Evolutionary conservation across 2,329 filamentous ascomycete genomes (phyloP).

Genomic region (Davidsoniella neocaledoniae): DNA sequence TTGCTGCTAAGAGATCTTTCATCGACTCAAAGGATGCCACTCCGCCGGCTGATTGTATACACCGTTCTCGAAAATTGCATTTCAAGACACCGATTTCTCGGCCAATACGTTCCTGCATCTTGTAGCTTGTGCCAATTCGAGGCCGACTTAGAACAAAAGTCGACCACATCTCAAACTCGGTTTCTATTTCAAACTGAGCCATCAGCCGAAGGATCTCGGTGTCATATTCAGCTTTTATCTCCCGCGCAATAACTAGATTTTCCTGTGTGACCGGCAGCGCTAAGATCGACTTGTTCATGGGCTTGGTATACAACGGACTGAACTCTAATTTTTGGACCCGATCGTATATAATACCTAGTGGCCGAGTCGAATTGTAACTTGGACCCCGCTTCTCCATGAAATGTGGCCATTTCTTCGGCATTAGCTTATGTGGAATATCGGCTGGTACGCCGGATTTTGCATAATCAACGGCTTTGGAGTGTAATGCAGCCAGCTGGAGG

Average conservation of each 20-base stretch:
- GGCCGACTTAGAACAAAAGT: slow-evolving; percentile 68
- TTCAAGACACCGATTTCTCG: slow-evolving; percentile 49
- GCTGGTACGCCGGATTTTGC: slow-evolving; percentile 76
- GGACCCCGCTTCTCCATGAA: slow-evolving; percentile 58
- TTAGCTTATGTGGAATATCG: slow-evolving; percentile 41
- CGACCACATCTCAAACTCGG: slow-evolving; percentile 85
- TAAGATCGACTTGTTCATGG: slow-evolving; percentile 65
- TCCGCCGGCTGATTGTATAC: slow-evolving; percentile 47
- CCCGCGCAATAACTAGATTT: slow-evolving; percentile 39
- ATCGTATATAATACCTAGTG: slow-evolving; percentile 74
- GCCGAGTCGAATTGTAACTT: slow-evolving; percentile 49
- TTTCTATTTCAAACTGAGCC: slow-evolving; percentile 65
- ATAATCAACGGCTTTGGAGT: slow-evolving; percentile 88
- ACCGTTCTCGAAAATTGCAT: slow-evolving; percentile 49
- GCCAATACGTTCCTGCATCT: slow-evolving; percentile 69
- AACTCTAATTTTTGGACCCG: slow-evolving; percentile 52
- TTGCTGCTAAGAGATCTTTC: slow-evolving; percentile 62
- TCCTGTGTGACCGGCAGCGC: slow-evolving; percentile 34
- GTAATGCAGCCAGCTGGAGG: slow-evolving; percentile 56
- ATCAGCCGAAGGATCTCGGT: slow-evolving; percentile 60
- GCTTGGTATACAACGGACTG: slow-evolving; percentile 48
- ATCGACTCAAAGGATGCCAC: slow-evolving; percentile 29
- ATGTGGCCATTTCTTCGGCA: slow-evolving; percentile 57
- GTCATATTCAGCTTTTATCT: slow-evolving; percentile 67
- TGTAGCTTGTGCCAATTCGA: slow-evolving; percentile 60